These are phyloP conservation scores for Chrysoporthe austroafricana DNA, from an alignment of 2,329 filamentous ascomycete genomes.

Conservation along the genomic window DNA sequence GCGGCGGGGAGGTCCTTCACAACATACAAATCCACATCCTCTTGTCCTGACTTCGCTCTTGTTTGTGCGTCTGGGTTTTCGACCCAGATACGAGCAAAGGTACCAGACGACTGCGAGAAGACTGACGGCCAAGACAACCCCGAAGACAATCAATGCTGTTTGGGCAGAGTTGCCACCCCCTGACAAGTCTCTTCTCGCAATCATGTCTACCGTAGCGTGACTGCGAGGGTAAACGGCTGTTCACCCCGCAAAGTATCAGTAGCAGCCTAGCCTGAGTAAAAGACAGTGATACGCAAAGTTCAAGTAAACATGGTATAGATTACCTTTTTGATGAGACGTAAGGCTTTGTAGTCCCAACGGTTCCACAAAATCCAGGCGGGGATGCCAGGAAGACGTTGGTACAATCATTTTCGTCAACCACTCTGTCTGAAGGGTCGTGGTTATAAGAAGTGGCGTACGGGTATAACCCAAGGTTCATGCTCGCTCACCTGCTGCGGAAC, in stretches of 20 bases:
- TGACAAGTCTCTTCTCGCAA: constrained; percentile 1
- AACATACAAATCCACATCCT: not conserved
- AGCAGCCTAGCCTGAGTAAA: not conserved
- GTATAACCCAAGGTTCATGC: not conserved
- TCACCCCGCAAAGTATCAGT: not conserved
- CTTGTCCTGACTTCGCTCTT: not conserved
- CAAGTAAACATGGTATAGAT: not conserved
- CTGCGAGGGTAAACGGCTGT: not conserved
- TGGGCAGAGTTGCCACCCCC: not conserved
- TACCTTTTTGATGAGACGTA: not conserved
- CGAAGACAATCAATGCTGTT: constrained; percentile 13
- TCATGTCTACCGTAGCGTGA: not conserved
- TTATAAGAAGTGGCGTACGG: not conserved
- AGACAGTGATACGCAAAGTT: not conserved
- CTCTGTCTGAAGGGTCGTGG: not conserved
- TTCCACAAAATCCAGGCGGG: not conserved
- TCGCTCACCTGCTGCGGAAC: not conserved
- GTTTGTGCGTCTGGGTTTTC: not conserved
- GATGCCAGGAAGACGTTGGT: not conserved
- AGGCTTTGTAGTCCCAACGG: not conserved
- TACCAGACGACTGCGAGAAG: constrained; percentile 7
- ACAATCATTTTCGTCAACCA: not conserved
- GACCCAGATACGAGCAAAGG: constrained; percentile 3
- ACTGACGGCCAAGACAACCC: constrained; percentile 1
- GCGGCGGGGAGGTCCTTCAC: not conserved